Percentiles rank a stretch among this genome's conserved stretches.
Evolutionary conservation across 306 rosid genomes (phyloP).

Genomic region (Boehmeria nivea): DNA sequence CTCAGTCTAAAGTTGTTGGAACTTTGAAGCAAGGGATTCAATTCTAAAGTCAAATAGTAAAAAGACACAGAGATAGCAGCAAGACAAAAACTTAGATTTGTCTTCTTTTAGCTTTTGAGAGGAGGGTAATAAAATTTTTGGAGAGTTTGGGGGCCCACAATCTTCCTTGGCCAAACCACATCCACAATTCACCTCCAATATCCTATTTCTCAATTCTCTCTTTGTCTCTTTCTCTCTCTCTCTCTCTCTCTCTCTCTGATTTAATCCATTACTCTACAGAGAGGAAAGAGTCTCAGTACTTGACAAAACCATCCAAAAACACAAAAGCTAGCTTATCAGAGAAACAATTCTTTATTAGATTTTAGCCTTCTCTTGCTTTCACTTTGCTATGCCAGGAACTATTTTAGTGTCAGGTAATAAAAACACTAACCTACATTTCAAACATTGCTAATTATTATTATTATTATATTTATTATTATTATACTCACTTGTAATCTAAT

Average conservation of each 20-base stretch:
- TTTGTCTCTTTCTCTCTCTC: background rate
- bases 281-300: too few relatives aligned
- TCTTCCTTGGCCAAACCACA: conserved; percentile 19
- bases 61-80: too few relatives aligned
- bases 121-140: too few relatives aligned
- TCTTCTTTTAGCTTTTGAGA: too few relatives aligned
- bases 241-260: conserved; percentile 2
- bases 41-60: too few relatives aligned
- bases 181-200: conserved; percentile 32
- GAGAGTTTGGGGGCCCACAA: conserved; percentile 17
- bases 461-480: background rate
- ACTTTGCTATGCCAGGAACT: conserved; percentile 79
- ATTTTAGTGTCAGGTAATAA: conserved; percentile 74
- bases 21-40: too few relatives aligned
- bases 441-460: conserved; percentile 4
- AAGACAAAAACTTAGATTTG: too few relatives aligned
- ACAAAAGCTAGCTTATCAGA: background rate
- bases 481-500: conserved; percentile 2
- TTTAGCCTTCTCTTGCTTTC: background rate
- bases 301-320: background rate
- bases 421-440: conserved; percentile 12
- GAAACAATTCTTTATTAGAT: conserved; percentile 7
- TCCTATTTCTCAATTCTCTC: conserved; percentile 21
- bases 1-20: too few relatives aligned
- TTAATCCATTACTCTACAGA: conserved; percentile 5